Percentiles rank a stretch among this genome's conserved stretches.
phyloP scores from a whole-genome alignment of 2,329 filamentous ascomycete genomes.

The Claviceps sp. region DNA sequence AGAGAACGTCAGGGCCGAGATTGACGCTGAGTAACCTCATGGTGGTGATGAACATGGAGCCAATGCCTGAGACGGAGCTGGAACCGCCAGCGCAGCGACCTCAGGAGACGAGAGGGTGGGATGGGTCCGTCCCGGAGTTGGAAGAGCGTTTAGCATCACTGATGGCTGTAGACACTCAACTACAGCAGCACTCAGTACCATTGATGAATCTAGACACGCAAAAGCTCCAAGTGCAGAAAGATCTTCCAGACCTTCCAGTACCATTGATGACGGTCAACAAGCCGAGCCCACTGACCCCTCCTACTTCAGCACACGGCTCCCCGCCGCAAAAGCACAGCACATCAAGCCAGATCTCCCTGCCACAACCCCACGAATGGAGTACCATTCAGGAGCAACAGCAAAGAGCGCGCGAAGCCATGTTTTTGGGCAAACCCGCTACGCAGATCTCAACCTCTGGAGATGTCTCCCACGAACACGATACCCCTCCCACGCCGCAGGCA shows the following conservation, averaged over 20 bases:
- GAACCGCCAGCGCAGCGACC: background rate
- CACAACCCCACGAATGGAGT: conserved; percentile 22
- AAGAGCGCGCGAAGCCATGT: conserved; percentile 10
- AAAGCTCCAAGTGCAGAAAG: too few relatives aligned
- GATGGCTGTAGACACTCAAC: background rate
- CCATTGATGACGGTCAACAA: background rate
- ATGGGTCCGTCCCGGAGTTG: background rate
- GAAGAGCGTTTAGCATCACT: background rate
- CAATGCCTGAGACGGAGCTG: conserved; percentile 11
- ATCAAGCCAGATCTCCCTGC: conserved; percentile 17
- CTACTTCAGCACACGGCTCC: conserved; percentile 16
- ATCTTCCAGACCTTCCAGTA: background rate
- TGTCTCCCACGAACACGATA: conserved; percentile 13
- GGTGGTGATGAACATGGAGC: conserved; percentile 25
- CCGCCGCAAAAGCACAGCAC: conserved; percentile 12
- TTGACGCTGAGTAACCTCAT: conserved; percentile 23
- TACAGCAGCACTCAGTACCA: too few relatives aligned
- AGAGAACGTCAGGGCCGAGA: conserved; percentile 1
- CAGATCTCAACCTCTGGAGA: conserved; percentile 10
- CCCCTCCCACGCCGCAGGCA: conserved; percentile 6
- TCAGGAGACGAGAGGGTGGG: background rate
- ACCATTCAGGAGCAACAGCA: conserved; percentile 16
- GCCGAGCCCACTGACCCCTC: conserved; percentile 17
- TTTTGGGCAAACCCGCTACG: conserved; percentile 11
- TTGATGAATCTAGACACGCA: too few relatives aligned